These are phyloP conservation scores for Aureobasidium sp. DNA, from an alignment of 2,329 filamentous ascomycete genomes.

Conservation along the genomic window DNA sequence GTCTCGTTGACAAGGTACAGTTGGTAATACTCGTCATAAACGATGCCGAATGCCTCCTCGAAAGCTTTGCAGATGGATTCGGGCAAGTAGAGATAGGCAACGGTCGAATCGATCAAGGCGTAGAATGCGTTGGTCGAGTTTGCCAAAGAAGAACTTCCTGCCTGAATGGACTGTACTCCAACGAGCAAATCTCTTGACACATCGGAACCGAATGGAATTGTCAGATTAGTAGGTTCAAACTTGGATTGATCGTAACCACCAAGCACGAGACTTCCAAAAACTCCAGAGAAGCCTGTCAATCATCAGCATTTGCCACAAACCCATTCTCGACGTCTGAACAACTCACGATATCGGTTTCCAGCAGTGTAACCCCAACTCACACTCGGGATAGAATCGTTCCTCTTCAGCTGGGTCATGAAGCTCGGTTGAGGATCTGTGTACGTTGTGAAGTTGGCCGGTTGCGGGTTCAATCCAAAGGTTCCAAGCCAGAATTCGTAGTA, in stretches of 20 bases:
- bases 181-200: slow-evolving; percentile 27
- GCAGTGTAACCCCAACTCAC: slow-evolving; percentile 30
- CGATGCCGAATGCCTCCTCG: slow-evolving; percentile 28
- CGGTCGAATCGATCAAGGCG: slow-evolving; percentile 54
- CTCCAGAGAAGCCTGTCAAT: slow-evolving; percentile 19
- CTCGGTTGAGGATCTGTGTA: slow-evolving; percentile 27
- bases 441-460: slow-evolving; percentile 28
- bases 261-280: slow-evolving; percentile 30
- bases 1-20: slow-evolving; percentile 29
- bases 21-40: slow-evolving; percentile 21
- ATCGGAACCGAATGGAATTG: slow-evolving; percentile 24
- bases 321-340: neutral
- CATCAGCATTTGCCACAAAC: neutral
- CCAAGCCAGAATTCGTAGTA: slow-evolving; percentile 25
- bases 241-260: slow-evolving; percentile 32
- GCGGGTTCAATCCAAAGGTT: slow-evolving; percentile 27
- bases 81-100: slow-evolving; percentile 57
- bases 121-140: slow-evolving; percentile 28
- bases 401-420: slow-evolving; percentile 25
- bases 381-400: slow-evolving; percentile 27
- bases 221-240: slow-evolving; percentile 26
- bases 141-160: slow-evolving; percentile 13
- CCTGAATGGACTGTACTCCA: slow-evolving; percentile 24
- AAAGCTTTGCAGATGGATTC: slow-evolving; percentile 30
- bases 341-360: slow-evolving; percentile 28